Percentiles rank a stretch among this genome's conserved stretches.
Conservation (phyloP, 2,329 filamentous ascomycete species). For the Curvularia verruculosa region DNA sequence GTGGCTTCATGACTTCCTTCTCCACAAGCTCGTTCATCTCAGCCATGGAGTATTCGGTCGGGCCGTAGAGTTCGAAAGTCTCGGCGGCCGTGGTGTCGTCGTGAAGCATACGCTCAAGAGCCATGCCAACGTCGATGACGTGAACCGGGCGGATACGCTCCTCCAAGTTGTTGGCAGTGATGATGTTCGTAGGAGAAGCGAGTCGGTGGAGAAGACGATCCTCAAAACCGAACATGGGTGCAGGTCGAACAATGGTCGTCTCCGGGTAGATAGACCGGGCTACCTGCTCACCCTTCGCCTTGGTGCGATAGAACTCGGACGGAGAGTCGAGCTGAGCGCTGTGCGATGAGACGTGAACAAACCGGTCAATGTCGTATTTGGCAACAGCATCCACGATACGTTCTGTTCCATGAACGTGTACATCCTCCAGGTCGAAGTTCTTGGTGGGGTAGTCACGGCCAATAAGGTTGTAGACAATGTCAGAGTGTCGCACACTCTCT, state of each 20-base stretch:
- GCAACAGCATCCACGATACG: slow-evolving; percentile 92
- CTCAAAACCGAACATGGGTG: slow-evolving; percentile 93
- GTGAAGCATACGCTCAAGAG: slow-evolving; percentile 86
- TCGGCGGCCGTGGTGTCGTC: slow-evolving; percentile 89
- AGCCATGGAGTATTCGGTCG: slow-evolving; percentile 86
- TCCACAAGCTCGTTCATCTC: slow-evolving; percentile 89
- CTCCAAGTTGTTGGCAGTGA: slow-evolving; percentile 92
- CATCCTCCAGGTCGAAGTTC: slow-evolving; percentile 92
- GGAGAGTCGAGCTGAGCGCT: slow-evolving; percentile 81
- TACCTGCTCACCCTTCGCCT: slow-evolving; percentile 83
- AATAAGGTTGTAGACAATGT: slow-evolving; percentile 95
- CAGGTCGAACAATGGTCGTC: slow-evolving; percentile 93
- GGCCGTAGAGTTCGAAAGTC: slow-evolving; percentile 93
- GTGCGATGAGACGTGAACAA: slow-evolving; percentile 95
- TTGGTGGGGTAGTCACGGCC: slow-evolving; percentile 97
- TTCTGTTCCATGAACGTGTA: slow-evolving; percentile 90
- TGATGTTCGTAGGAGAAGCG: slow-evolving; percentile 77
- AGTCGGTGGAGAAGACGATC: slow-evolving; percentile 88
- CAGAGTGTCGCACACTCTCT: slow-evolving; percentile 93
- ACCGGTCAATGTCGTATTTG: slow-evolving; percentile 97
- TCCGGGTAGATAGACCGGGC: slow-evolving; percentile 92
- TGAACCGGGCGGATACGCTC: slow-evolving; percentile 92
- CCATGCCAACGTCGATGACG: slow-evolving; percentile 86
- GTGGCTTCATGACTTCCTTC: slow-evolving; percentile 87
- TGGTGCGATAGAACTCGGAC: slow-evolving; percentile 90